Base-by-base conservation (phyloP, 2,329 filamentous ascomycete genomes). In the Venturia nashicola region DNA sequence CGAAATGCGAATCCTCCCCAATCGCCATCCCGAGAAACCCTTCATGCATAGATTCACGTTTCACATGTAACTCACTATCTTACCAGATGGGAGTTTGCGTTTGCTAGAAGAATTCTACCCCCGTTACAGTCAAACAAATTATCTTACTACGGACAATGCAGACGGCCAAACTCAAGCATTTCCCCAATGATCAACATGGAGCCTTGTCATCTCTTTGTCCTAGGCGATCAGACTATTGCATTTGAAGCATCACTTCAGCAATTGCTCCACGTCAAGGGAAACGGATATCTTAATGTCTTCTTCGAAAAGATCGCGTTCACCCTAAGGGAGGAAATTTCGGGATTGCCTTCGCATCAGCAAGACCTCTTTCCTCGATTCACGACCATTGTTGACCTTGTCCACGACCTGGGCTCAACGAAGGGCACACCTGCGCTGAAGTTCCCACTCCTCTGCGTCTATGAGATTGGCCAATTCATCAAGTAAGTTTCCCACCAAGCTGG, bases 381-480 rank as follows among this genome's bases (percentile, higher is more conserved):
- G 12, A 59, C 27, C 14, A 39, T 59, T 39, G 40, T 59, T 43
- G 55, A 59, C 14, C 55, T 59, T 23, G 34, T 59, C 32, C 55
- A 39, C 32, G 34, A 59, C n/a, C 1, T 39, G 9, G 40, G 40
- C 40, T 23, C 34, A 39, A 59, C 34, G 18, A 5, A 39, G 23
- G 55, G 55, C 20, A 59, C 34, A 12, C 55, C 55, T n/a, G 55
- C 55, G 23, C 55, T 59, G 34, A 59, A 43, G 18, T 59, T 59
- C 18, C n/a, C 55, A 9, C 40, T 59, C 9, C 55, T 59, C 6
- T 59, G 55, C 18, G 23, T 39, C n/a, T 39, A 39, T 9, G 55
- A 59, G 55, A 39, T 59, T 4, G 55, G 55, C 16, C 55, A 39
- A 23, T 40, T 59, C 27, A 59, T 59, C 20, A 39, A 43, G 55